Evolutionary conservation across 345 rosid species (phyloP).

Genomic region (Nasturtium officinale): DNA sequence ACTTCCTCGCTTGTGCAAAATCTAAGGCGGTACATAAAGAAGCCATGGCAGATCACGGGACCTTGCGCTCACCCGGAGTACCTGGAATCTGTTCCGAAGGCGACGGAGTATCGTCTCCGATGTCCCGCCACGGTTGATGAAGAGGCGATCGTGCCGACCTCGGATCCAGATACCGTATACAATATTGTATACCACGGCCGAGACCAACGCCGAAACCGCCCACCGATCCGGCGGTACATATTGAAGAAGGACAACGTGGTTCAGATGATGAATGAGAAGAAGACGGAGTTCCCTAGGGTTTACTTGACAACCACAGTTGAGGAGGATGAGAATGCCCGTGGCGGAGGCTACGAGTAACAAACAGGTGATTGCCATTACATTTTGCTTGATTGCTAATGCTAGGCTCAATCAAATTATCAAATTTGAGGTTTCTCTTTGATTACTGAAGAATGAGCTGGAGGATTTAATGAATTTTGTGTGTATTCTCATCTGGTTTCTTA

Average conservation of each 20-base stretch:
- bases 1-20: constrained; percentile 58
- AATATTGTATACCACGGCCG: constrained; percentile 78
- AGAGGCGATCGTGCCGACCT: constrained; percentile 65
- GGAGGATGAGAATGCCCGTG: constrained; percentile 63
- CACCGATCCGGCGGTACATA: constrained; percentile 67
- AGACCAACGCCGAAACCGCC: constrained; percentile 92
- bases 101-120: constrained; percentile 68
- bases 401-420: background rate
- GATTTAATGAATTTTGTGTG: background rate
- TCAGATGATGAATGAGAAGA: constrained; percentile 76
- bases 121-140: constrained; percentile 73
- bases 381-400: background rate
- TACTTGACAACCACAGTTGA: constrained; percentile 65
- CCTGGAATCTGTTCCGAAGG: constrained; percentile 55
- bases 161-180: constrained; percentile 84
- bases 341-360: constrained; percentile 69
- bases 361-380: constrained; percentile 40
- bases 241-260: constrained; percentile 73
- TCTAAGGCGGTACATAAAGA: constrained; percentile 71
- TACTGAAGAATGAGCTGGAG: background rate
- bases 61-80: constrained; percentile 92
- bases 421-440: constrained; percentile 8
- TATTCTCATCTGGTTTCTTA: too few species aligned
- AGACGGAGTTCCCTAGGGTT: constrained; percentile 74
- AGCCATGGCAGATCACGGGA: constrained; percentile 97